Conservation (phyloP, 306 rosid genomes). For the Cucurbita pepo region DNA sequence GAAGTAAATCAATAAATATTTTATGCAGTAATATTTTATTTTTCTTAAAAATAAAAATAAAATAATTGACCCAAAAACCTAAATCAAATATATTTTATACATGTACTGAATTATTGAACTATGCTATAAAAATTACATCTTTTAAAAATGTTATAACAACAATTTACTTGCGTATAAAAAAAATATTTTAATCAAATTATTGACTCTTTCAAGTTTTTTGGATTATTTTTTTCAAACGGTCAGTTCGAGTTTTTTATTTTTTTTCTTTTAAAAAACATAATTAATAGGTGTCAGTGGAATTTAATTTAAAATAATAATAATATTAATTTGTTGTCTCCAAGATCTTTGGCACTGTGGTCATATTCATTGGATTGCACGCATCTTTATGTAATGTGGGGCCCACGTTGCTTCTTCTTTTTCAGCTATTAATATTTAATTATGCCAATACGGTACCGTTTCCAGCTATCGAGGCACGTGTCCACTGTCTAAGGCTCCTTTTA, state of each 20-base stretch:
- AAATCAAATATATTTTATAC: too few species aligned
- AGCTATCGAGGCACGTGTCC: neutral
- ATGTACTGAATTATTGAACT: too few species aligned
- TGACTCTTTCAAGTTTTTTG: too few species aligned
- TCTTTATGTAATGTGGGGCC: neutral
- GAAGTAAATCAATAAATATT: too few species aligned
- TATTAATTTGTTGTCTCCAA: neutral
- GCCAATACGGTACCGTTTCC: neutral
- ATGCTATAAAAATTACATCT: too few species aligned
- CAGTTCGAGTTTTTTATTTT: too few species aligned
- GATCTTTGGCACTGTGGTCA: neutral
- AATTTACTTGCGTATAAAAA: too few species aligned
- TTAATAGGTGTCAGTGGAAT: neutral
- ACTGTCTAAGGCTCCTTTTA: neutral
- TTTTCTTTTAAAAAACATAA: neutral
- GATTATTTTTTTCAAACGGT: neutral
- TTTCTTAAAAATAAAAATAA: too few species aligned
- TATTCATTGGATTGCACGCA: neutral
- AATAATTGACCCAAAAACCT: too few species aligned
- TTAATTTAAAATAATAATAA: neutral
- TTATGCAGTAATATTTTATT: too few species aligned
- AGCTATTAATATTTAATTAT: neutral
- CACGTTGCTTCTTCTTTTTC: neutral
- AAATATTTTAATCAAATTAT: too few species aligned
- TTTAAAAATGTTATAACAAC: too few species aligned